These are phyloP conservation scores for Volvox africanus DNA, from an alignment of 139 green algal genomes.

Conservation along the genomic window DNA sequence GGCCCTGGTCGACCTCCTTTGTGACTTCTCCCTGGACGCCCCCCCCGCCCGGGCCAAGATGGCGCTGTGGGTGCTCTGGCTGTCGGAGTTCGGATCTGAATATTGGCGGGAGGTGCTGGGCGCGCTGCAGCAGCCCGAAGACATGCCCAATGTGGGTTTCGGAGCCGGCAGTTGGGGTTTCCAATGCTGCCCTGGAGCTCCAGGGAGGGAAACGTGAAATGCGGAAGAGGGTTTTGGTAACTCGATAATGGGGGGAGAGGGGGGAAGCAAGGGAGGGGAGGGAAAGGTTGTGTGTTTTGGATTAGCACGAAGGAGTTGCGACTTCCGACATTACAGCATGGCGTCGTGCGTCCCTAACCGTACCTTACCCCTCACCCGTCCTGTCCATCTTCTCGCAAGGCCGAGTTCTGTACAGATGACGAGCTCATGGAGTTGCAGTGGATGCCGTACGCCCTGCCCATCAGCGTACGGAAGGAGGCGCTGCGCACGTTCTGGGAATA, in stretches of 20 bases:
- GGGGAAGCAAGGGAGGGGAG: too few relatives aligned
- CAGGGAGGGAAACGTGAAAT: too few relatives aligned
- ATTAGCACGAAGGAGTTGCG: too few relatives aligned
- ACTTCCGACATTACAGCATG: too few relatives aligned
- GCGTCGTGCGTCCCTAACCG: not conserved
- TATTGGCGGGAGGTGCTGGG: slow-evolving; percentile 16
- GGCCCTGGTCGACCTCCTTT: not conserved
- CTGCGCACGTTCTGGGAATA: not conserved
- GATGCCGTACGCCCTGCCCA: slow-evolving; percentile 12
- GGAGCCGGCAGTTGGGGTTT: not conserved
- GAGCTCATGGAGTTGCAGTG: slow-evolving; percentile 36
- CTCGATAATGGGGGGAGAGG: too few relatives aligned
- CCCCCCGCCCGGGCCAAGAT: slow-evolving; percentile 20
- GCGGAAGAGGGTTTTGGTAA: too few relatives aligned
- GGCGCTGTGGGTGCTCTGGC: slow-evolving; percentile 44
- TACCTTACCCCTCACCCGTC: not conserved
- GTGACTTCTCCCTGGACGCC: slow-evolving; percentile 4
- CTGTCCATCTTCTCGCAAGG: not conserved
- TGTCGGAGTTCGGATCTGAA: not conserved
- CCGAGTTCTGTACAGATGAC: slow-evolving; percentile 13
- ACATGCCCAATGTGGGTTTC: slow-evolving; percentile 21
- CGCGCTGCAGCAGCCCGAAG: not conserved
- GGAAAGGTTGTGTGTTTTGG: too few relatives aligned
- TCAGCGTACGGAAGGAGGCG: not conserved
- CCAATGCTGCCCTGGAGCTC: too few relatives aligned